Conservation (phyloP, 805 yeast genomes). For the Lipomyces lipofer region DNA sequence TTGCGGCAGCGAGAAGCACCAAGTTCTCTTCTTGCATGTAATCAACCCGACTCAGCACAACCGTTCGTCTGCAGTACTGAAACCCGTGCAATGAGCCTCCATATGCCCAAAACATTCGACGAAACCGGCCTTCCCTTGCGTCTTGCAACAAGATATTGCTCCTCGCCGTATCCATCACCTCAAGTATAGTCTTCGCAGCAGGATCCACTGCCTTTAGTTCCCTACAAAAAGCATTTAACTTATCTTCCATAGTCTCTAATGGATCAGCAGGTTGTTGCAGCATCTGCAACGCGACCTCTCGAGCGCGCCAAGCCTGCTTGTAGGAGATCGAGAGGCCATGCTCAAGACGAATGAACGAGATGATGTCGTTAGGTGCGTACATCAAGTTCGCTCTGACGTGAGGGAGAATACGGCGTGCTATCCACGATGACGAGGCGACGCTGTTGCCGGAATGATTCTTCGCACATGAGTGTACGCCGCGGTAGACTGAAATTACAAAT, state of each 20-base stretch:
- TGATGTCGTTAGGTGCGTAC: conserved; percentile 18
- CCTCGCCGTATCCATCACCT: conserved; percentile 11
- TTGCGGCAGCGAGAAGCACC: conserved; percentile 11
- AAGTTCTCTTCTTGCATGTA: conserved; percentile 14
- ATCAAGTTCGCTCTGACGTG: conserved; percentile 3
- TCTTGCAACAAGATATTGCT: conserved; percentile 11
- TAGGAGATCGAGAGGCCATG: conserved; percentile 22
- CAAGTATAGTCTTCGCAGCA: conserved; percentile 14
- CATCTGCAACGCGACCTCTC: conserved; percentile 16
- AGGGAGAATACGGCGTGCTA: conserved; percentile 14
- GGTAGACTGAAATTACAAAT: conserved; percentile 19
- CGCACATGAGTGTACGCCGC: conserved; percentile 15
- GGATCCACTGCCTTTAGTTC: conserved; percentile 13
- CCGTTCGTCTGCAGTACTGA: conserved; percentile 15
- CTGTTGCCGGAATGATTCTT: conserved; percentile 17
- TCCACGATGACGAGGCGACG: conserved; percentile 26
- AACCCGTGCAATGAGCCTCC: conserved; percentile 12
- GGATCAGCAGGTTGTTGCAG: conserved; percentile 10
- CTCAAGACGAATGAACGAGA: conserved; percentile 6
- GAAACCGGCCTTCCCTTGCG: conserved; percentile 14
- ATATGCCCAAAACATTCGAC: conserved; percentile 24
- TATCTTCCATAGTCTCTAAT: conserved; percentile 15
- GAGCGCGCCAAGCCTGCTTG: conserved; percentile 30
- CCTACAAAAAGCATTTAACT: conserved; percentile 10
- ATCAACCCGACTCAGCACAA: conserved; percentile 18